These are phyloP conservation scores for Bocquillonia castaneifolia DNA, from an alignment of 441 rosid species.

Conservation along the genomic window DNA sequence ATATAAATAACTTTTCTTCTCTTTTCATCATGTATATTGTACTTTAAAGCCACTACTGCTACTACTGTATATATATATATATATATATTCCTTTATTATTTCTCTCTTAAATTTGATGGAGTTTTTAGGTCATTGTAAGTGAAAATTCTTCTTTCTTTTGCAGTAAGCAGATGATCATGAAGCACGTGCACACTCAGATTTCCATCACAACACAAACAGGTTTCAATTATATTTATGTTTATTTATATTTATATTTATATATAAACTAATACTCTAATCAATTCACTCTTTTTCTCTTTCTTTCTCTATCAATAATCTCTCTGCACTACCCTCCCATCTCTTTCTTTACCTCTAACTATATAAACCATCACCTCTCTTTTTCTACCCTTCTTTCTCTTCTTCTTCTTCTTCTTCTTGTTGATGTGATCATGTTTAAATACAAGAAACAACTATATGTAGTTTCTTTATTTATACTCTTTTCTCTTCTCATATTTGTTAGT, in stretches of 20 bases:
- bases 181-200: constrained; percentile 68
- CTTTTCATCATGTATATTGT: not conserved
- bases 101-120: constrained; percentile 21
- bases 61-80: too few relatives aligned
- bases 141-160: constrained; percentile 34
- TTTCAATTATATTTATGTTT: too few relatives aligned
- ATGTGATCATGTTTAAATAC: too few relatives aligned
- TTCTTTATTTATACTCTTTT: too few relatives aligned
- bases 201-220: constrained; percentile 58
- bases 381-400: constrained; percentile 7
- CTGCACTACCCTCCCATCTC: constrained; percentile 18
- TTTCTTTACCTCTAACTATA: constrained; percentile 4
- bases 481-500: too few relatives aligned
- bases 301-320: constrained; percentile 30
- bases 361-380: constrained; percentile 15
- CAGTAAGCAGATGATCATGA: constrained; percentile 54
- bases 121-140: constrained; percentile 30
- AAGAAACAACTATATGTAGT: too few relatives aligned
- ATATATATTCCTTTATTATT: not conserved
- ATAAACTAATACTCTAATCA: constrained; percentile 26
- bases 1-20: not conserved
- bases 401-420: too few relatives aligned
- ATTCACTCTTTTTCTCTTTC: constrained; percentile 22
- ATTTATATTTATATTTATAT: constrained; percentile 18
- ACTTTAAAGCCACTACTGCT: not conserved